A percentile compares a stretch with the other conserved stretches of the same genome.
Evolutionary conservation across 768 basidiomycete genomes (phyloP).

Genomic region (Leccinum uliginosum): DNA sequence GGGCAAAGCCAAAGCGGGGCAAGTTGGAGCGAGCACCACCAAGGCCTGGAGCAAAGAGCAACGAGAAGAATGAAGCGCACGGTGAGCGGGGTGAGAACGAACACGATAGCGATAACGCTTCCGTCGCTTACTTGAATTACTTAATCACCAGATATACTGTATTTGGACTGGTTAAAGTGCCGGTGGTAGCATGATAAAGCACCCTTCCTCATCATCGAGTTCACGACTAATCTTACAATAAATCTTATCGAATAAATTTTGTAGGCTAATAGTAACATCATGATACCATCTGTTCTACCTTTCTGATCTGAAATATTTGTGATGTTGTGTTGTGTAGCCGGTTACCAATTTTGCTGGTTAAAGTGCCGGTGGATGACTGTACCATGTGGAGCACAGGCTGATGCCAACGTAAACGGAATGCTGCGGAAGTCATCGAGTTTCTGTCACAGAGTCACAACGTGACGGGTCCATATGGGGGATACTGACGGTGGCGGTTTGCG

Average conservation of each 20-base stretch:
- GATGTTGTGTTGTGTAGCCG: no score
- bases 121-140: no score
- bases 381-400: neutral
- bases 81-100: neutral
- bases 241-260: no score
- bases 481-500: neutral
- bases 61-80: neutral
- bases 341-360: neutral
- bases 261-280: no score
- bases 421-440: constrained; percentile 7
- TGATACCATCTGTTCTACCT: neutral
- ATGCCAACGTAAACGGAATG: constrained; percentile 13
- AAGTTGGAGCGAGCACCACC: neutral
- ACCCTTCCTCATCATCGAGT: neutral
- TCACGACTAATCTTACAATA: neutral
- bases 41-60: neutral
- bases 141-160: neutral
- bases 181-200: neutral
- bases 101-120: neutral
- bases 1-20: neutral
- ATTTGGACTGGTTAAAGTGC: neutral
- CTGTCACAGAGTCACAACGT: constrained; percentile 7
- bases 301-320: neutral
- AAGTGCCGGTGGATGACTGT: neutral
- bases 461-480: constrained; percentile 3